Conservation (phyloP, 495 filamentous ascomycete genomes). For the Apiosordaria backusii region DNA sequence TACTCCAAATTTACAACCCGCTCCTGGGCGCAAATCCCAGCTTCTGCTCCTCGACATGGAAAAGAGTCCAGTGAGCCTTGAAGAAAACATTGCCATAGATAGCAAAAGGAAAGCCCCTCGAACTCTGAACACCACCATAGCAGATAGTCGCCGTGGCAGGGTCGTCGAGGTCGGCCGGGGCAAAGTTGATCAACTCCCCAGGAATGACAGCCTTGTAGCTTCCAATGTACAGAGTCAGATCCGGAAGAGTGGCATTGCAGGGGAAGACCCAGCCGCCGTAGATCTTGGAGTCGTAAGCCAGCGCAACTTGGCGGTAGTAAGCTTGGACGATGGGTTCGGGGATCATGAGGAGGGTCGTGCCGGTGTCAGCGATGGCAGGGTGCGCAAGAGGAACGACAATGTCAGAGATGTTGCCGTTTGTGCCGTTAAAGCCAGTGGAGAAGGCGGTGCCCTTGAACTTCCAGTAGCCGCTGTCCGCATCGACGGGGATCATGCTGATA, state of each 20-base stretch:
- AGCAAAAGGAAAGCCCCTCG: constrained; percentile 58
- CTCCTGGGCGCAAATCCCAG: constrained; percentile 59
- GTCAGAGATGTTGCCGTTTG: constrained; percentile 44
- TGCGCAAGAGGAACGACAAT: constrained; percentile 51
- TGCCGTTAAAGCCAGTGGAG: constrained; percentile 45
- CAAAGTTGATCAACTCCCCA: constrained; percentile 59
- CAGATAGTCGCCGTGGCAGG: constrained; percentile 48
- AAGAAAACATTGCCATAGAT: constrained; percentile 85
- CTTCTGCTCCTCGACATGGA: constrained; percentile 52
- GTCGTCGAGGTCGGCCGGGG: constrained; percentile 40
- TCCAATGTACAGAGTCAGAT: constrained; percentile 56
- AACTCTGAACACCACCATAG: constrained; percentile 64
- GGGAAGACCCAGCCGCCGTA: constrained; percentile 51
- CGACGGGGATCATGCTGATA: constrained; percentile 59
- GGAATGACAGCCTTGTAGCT: constrained; percentile 55
- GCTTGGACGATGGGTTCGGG: constrained; percentile 51
- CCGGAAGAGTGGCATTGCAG: constrained; percentile 36
- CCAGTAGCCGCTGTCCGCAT: constrained; percentile 68
- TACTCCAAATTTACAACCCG: not conserved
- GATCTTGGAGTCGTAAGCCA: constrained; percentile 45
- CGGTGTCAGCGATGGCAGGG: constrained; percentile 56
- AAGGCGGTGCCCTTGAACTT: constrained; percentile 62
- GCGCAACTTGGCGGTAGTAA: constrained; percentile 64
- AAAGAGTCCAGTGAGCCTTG: constrained; percentile 78
- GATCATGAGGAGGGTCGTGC: constrained; percentile 72